Percentiles rank a stretch among this genome's conserved stretches.
These are phyloP conservation scores for Phytophthora quininea DNA, from an alignment of 352 stramenopile genomes.

Conservation along the genomic window DNA sequence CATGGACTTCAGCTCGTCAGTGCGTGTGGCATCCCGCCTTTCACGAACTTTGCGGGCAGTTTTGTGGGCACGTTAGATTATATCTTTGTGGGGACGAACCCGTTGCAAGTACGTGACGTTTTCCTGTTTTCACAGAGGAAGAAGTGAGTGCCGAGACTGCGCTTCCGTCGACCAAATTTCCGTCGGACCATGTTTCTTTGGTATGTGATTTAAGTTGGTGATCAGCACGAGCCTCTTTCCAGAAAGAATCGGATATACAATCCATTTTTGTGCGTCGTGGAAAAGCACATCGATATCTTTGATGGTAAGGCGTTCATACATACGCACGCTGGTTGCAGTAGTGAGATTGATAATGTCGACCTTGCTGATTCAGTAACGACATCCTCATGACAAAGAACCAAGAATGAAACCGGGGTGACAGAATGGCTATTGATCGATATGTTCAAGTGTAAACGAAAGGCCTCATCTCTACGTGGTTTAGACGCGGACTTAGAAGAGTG, in stretches of 20 bases:
- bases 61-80: slow-evolving; percentile 81
- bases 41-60: slow-evolving; percentile 71
- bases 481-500: slow-evolving; percentile 27
- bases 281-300: slow-evolving; percentile 18
- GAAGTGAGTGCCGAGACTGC: slow-evolving; percentile 68
- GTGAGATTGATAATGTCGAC: too few relatives aligned
- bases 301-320: too few relatives aligned
- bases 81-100: slow-evolving; percentile 52
- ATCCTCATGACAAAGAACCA: too few relatives aligned
- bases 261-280: background rate
- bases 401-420: slow-evolving; percentile 21
- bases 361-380: too few relatives aligned
- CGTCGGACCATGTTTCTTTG: slow-evolving; percentile 83
- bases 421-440: slow-evolving; percentile 24
- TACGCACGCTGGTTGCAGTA: too few relatives aligned
- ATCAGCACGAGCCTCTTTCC: background rate
- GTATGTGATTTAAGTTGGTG: slow-evolving; percentile 68
- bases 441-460: slow-evolving; percentile 28
- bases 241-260: background rate
- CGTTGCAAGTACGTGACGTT: slow-evolving; percentile 45
- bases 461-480: slow-evolving; percentile 10
- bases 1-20: slow-evolving; percentile 59
- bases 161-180: slow-evolving; percentile 73
- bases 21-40: slow-evolving; percentile 65
- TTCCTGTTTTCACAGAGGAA: slow-evolving; percentile 67